These are phyloP conservation scores for Annulohypoxylon moriforme DNA, from an alignment of 495 filamentous ascomycete genomes.

Conservation along the genomic window DNA sequence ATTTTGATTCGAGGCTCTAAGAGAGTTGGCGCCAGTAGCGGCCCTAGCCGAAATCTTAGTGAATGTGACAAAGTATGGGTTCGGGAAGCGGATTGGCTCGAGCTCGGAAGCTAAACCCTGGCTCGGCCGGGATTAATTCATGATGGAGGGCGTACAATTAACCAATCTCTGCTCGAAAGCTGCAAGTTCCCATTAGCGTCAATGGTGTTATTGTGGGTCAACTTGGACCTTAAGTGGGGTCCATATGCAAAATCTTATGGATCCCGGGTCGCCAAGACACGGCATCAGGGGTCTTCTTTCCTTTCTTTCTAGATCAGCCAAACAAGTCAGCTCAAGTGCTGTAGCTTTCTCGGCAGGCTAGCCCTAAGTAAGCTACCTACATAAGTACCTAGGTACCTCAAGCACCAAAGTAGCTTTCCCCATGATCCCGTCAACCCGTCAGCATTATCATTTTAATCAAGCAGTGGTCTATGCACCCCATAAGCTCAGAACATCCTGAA, in stretches of 20 bases:
- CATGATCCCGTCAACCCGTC: slow-evolving; percentile 29
- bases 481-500: slow-evolving; percentile 13
- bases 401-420: slow-evolving; percentile 18
- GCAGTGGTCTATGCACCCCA: slow-evolving; percentile 39
- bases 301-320: slow-evolving; percentile 48
- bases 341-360: slow-evolving; percentile 21
- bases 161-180: slow-evolving; percentile 46
- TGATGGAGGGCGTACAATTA: slow-evolving; percentile 40
- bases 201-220: slow-evolving; percentile 26
- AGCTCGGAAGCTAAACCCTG: slow-evolving; percentile 44
- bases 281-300: slow-evolving; percentile 47
- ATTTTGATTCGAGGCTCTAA: slow-evolving; percentile 41
- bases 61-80: slow-evolving; percentile 47
- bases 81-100: slow-evolving; percentile 42
- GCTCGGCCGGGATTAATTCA: slow-evolving; percentile 40
- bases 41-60: slow-evolving; percentile 45
- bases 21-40: slow-evolving; percentile 46
- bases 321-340: slow-evolving; percentile 6
- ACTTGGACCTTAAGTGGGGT: slow-evolving; percentile 17
- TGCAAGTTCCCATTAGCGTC: slow-evolving; percentile 51
- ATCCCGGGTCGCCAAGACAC: slow-evolving; percentile 42
- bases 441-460: slow-evolving; percentile 37
- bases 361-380: slow-evolving; percentile 3
- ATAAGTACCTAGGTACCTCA: not conserved
- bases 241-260: slow-evolving; percentile 43